Evolutionary conservation across 2,329 filamentous ascomycete genomes (phyloP).

Genomic region (Cladobotryum mycophilum): DNA sequence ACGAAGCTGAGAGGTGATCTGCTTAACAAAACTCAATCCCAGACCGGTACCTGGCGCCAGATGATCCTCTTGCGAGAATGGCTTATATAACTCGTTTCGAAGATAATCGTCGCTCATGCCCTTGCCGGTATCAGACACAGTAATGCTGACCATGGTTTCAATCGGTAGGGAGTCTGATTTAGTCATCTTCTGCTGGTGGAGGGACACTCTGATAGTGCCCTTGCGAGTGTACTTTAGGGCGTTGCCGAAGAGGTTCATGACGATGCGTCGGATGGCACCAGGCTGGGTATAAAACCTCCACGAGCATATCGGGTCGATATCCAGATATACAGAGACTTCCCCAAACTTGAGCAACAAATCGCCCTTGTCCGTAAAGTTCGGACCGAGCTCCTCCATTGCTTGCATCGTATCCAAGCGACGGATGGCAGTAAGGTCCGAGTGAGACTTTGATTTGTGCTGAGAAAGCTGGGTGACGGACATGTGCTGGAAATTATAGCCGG

Average conservation of each 20-base stretch:
- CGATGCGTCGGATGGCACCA: constrained; percentile 45
- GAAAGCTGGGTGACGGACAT: constrained; percentile 18
- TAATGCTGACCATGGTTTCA: constrained; percentile 28
- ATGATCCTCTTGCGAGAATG: constrained; percentile 58
- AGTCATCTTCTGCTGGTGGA: constrained; percentile 18
- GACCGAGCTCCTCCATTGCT: constrained; percentile 26
- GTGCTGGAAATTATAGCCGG: constrained; percentile 36
- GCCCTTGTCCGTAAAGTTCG: background rate
- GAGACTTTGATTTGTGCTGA: constrained; percentile 7
- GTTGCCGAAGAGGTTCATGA: constrained; percentile 60
- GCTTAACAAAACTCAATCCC: constrained; percentile 58
- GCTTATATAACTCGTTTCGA: constrained; percentile 52
- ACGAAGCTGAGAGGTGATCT: constrained; percentile 51
- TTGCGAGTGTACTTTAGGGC: constrained; percentile 52
- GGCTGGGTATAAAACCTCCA: constrained; percentile 52
- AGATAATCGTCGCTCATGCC: constrained; percentile 61
- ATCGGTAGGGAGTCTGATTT: background rate
- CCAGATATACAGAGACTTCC: constrained; percentile 24
- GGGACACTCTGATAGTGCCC: constrained; percentile 26
- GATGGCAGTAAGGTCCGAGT: constrained; percentile 14
- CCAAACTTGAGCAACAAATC: constrained; percentile 13
- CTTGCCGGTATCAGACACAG: constrained; percentile 57
- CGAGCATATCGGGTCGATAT: constrained; percentile 34
- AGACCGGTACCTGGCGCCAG: constrained; percentile 57
- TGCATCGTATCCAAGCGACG: constrained; percentile 34